Evolutionary conservation across 257 asterid species (phyloP), one percentile per base, ranked within the genome.

Genomic region (Ligustrum vulgare): DNA sequence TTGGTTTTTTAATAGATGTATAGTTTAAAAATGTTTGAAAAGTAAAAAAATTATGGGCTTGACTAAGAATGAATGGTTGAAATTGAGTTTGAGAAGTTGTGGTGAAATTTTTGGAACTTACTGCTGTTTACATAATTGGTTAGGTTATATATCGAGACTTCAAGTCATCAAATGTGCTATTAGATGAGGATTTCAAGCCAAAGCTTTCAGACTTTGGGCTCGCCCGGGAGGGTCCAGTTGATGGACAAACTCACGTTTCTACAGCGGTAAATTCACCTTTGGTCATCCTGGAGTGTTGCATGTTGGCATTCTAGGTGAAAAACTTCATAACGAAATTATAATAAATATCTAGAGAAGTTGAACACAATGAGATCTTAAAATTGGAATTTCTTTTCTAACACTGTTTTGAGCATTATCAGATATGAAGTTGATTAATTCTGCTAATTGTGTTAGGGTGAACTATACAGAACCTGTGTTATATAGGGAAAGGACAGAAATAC

Each of bases 151-250:
- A 71, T 78, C 80, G 98, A 22, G 98, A 94, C 86, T 92, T 94
- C 81, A 94, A 94, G 89, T 81, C 98, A 45, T 92, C 98, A 2
- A 94, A 94, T 64, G 92, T 94, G 79, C 84, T 94, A 41, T 67
- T 94, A 76, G 98, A 92, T 72, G 82, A 84, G 11, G 84, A 92
- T 23, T 92, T 89, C 93, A 84, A 83, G 80, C 90, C 98, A 45
- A 92, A 91, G 85, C 96, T 92, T 58, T 90, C 98, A 2, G 98
- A 92, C 67, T 94, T 94, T 54, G 98, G 98, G 77, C 98, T 94
- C 15, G 98, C 98, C 28, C 84, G 98, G 56, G 98, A 94, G 79
- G 98, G 98, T 6, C 98, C 98, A 13, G 79, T 91, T 0, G 92
- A 87, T 11, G 94, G 86, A 11, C 87, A 87, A 23, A 90, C 97